Conservation (phyloP, 768 basidiomycete species). For the Suillus ampliporus region DNA sequence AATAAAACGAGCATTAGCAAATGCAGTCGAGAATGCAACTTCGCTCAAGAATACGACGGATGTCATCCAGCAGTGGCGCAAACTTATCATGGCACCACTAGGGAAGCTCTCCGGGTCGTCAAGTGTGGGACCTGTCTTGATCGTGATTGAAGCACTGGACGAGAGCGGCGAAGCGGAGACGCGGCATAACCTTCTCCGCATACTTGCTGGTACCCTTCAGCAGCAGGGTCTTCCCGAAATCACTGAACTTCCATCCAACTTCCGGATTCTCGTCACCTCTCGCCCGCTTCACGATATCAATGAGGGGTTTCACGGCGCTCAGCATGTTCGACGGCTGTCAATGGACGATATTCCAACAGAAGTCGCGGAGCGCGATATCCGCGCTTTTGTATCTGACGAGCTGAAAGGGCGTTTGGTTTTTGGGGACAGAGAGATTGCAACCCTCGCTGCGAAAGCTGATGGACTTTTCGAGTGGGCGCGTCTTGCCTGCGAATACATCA, state of each 20-base stretch:
- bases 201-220: background rate
- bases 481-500: conserved; percentile 14
- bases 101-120: conserved; percentile 2
- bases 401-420: background rate
- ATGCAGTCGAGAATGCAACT: background rate
- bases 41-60: background rate
- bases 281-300: conserved; percentile 14
- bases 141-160: conserved; percentile 33
- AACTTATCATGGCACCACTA: conserved; percentile 22
- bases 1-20: background rate
- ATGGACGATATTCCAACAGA: conserved; percentile 9
- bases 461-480: conserved; percentile 12
- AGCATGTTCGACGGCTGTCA: background rate
- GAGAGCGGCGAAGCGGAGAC: conserved; percentile 12
- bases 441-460: background rate
- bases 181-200: conserved; percentile 17
- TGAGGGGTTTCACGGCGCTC: background rate
- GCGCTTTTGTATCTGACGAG: background rate
- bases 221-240: background rate
- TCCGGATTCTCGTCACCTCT: conserved; percentile 14
- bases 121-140: conserved; percentile 24
- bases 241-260: conserved; percentile 6
- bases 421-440: background rate
- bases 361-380: conserved; percentile 1
- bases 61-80: conserved; percentile 19